Evolutionary conservation across 495 filamentous ascomycete genomes (phyloP).

Genomic region (Annulohypoxylon nitens): DNA sequence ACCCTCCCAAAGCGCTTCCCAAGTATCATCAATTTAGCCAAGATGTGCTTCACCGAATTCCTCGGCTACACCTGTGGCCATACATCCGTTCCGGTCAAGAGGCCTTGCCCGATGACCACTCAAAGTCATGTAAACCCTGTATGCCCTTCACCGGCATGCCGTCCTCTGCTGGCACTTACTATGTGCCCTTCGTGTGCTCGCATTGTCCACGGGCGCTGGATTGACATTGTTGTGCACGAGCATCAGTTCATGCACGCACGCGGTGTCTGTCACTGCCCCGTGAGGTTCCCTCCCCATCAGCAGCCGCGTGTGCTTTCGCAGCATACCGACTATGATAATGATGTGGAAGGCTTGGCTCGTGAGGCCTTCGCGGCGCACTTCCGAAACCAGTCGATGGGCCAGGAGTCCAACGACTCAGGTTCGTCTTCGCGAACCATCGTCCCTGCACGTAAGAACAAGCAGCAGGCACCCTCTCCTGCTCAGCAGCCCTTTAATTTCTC

Average conservation of each 20-base stretch:
- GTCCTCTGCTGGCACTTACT: slow-evolving; percentile 47
- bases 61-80: slow-evolving; percentile 62
- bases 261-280: slow-evolving; percentile 57
- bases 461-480: neutral
- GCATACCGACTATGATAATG: neutral
- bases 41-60: slow-evolving; percentile 60
- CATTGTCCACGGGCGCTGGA: slow-evolving; percentile 55
- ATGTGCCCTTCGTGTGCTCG: slow-evolving; percentile 59
- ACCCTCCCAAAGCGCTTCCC: neutral
- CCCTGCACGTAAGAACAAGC: neutral
- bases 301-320: slow-evolving; percentile 48
- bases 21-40: slow-evolving; percentile 14
- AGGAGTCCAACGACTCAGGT: neutral
- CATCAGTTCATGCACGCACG: slow-evolving; percentile 64
- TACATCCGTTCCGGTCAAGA: slow-evolving; percentile 52
- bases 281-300: slow-evolving; percentile 53
- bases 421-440: neutral
- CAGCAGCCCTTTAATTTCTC: slow-evolving; percentile 5
- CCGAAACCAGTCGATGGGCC: neutral
- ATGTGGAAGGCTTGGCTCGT: neutral
- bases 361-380: neutral
- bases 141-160: slow-evolving; percentile 48
- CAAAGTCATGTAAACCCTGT: slow-evolving; percentile 49
- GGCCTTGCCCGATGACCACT: slow-evolving; percentile 60
- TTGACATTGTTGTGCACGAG: slow-evolving; percentile 58